These are phyloP conservation scores for Aspergillus pseudoglaucus DNA, from an alignment of 2,329 filamentous ascomycete genomes.

Conservation along the genomic window DNA sequence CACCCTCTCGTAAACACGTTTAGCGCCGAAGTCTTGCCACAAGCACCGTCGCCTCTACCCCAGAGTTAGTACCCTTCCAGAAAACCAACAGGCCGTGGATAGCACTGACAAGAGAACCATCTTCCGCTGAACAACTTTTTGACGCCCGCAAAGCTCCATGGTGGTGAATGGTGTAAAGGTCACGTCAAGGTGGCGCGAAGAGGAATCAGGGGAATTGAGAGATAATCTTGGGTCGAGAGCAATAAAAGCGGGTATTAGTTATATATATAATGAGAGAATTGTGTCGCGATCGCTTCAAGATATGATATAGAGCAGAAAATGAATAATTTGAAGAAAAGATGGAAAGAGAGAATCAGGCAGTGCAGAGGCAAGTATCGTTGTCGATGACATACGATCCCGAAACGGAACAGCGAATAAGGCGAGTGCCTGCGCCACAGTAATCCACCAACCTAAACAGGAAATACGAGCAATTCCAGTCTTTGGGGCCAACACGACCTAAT, in stretches of 20 bases:
- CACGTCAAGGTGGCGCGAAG: not conserved
- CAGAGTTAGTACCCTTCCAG: conserved; percentile 14
- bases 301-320: conserved; percentile 1
- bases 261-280: not conserved
- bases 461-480: too few species aligned
- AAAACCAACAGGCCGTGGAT: not conserved
- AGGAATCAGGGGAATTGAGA: not conserved
- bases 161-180: conserved; percentile 11
- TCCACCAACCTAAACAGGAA: too few species aligned
- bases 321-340: conserved; percentile 12
- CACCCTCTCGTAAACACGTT: conserved; percentile 99
- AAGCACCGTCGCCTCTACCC: conserved; percentile 82
- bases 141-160: conserved; percentile 61
- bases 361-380: conserved; percentile 11
- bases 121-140: conserved; percentile 89
- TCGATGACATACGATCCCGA: conserved; percentile 30
- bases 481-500: too few species aligned
- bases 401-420: conserved; percentile 43
- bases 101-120: conserved; percentile 72
- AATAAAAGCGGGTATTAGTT: not conserved
- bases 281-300: not conserved
- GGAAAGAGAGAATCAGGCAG: conserved; percentile 16
- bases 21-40: conserved; percentile 90
- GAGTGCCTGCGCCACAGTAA: conserved; percentile 20
- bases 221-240: not conserved